phyloP scores from a whole-genome alignment of 306 rosid genomes.

The Neltuma alba region DNA sequence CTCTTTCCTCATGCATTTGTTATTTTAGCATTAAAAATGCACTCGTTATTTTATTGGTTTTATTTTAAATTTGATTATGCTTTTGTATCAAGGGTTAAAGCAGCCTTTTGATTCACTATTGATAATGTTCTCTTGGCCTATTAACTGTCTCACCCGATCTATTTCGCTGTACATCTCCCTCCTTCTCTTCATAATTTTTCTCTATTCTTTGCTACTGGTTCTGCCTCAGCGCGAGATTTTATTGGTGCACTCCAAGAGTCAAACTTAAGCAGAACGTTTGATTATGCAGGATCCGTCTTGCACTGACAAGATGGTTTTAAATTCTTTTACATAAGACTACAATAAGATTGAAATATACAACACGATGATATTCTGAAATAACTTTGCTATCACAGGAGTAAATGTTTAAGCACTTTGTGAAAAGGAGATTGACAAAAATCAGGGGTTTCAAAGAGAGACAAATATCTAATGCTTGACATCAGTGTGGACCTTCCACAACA shows the following conservation, averaged over 20 bases:
- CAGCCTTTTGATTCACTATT: not conserved
- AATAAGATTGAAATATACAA: not conserved
- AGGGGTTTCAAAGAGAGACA: not conserved
- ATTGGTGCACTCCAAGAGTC: not conserved
- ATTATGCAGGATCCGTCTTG: conserved; percentile 6
- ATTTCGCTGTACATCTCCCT: not conserved
- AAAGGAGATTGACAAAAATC: conserved; percentile 4
- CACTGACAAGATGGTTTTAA: conserved; percentile 19
- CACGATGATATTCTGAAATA: not conserved
- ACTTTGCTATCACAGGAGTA: conserved; percentile 8
- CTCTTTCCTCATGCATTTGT: not conserved
- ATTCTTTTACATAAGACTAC: not conserved
- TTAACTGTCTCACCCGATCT: not conserved
- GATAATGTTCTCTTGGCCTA: not conserved
- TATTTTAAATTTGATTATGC: not conserved
- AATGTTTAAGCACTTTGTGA: not conserved
- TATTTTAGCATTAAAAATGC: no score
- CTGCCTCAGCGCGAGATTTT: not conserved
- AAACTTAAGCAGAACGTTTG: not conserved
- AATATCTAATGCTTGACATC: conserved; percentile 2
- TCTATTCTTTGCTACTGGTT: not conserved
- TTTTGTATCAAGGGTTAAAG: not conserved
- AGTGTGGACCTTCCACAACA: conserved; percentile 8
- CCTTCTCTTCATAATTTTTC: not conserved
- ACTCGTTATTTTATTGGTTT: not conserved